Percentiles rank a stretch among this genome's conserved stretches.
Evolutionary conservation across 176 grass and related monocot species (phyloP).

Genomic region (Carex littledalei): DNA sequence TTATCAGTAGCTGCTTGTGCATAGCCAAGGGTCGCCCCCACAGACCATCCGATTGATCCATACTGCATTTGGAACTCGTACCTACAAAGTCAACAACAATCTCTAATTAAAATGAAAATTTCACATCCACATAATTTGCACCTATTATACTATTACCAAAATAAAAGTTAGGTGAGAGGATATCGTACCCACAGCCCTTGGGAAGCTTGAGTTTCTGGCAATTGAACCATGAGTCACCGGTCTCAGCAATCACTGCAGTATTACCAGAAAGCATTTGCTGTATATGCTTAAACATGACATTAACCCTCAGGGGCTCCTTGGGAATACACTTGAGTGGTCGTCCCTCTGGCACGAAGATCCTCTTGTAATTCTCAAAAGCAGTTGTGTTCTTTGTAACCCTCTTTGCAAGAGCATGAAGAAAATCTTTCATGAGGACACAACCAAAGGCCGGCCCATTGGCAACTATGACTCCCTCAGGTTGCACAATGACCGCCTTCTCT

Average conservation of each 20-base stretch:
- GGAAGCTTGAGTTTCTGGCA: slow-evolving; percentile 80
- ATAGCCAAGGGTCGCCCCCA: slow-evolving; percentile 59
- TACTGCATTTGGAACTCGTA: slow-evolving; percentile 98
- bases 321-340: slow-evolving; percentile 26
- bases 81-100: slow-evolving; percentile 13
- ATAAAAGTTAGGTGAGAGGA: neutral
- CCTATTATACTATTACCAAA: neutral
- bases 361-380: slow-evolving; percentile 50
- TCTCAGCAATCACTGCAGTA: slow-evolving; percentile 57
- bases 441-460: slow-evolving; percentile 62
- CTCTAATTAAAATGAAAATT: neutral
- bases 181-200: slow-evolving; percentile 40
- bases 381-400: slow-evolving; percentile 46
- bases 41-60: slow-evolving; percentile 73
- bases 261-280: slow-evolving; percentile 45
- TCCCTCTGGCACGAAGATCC: slow-evolving; percentile 63
- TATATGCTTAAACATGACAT: slow-evolving; percentile 76
- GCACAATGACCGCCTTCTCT: slow-evolving; percentile 65
- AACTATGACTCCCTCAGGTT: slow-evolving; percentile 67
- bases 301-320: slow-evolving; percentile 46
- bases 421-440: slow-evolving; percentile 71
- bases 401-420: slow-evolving; percentile 32
- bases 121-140: neutral
- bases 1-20: slow-evolving; percentile 43
- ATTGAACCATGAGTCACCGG: slow-evolving; percentile 86